Percentiles rank a stretch among this genome's conserved stretches.
Evolutionary conservation across 108 stramenopile genomes (phyloP).

Genomic region (Schizochytrium sp.): DNA sequence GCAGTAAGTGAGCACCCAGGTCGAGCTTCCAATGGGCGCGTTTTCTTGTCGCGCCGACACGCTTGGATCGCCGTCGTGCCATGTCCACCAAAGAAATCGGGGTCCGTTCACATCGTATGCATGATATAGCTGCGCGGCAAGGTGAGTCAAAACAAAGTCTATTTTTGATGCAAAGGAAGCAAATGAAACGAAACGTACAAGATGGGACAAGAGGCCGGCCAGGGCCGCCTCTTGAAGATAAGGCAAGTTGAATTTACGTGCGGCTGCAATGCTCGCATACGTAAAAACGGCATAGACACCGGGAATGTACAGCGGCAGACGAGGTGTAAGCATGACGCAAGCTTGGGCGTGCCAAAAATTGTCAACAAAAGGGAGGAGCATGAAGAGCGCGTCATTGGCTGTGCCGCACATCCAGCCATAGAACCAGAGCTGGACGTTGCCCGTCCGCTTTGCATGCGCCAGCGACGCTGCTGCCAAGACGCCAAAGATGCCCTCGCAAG

Average conservation of each 20-base stretch:
- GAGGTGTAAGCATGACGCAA: constrained; percentile 5
- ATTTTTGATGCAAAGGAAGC: background rate
- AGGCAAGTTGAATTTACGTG: background rate
- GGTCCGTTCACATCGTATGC: background rate
- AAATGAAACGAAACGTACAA: background rate
- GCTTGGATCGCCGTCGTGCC: constrained; percentile 10
- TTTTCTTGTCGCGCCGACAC: background rate
- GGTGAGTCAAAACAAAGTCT: background rate
- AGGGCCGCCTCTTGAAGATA: background rate
- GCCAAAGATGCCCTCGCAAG: background rate
- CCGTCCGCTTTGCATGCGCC: background rate
- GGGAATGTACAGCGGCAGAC: constrained; percentile 19
- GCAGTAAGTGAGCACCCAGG: background rate
- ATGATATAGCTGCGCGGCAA: background rate
- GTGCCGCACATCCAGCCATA: constrained; percentile 10
- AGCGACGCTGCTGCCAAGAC: background rate
- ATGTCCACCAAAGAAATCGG: background rate
- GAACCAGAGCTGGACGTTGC: background rate
- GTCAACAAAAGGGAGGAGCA: constrained; percentile 17
- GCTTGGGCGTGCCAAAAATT: constrained; percentile 26
- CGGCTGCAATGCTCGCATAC: background rate
- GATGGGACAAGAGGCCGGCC: background rate
- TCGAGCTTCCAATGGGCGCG: background rate
- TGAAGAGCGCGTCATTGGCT: constrained; percentile 20
- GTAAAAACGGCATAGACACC: background rate